Evolutionary conservation across 2,329 filamentous ascomycete species (phyloP).

Genomic region (Aspergillaceae sp.): DNA sequence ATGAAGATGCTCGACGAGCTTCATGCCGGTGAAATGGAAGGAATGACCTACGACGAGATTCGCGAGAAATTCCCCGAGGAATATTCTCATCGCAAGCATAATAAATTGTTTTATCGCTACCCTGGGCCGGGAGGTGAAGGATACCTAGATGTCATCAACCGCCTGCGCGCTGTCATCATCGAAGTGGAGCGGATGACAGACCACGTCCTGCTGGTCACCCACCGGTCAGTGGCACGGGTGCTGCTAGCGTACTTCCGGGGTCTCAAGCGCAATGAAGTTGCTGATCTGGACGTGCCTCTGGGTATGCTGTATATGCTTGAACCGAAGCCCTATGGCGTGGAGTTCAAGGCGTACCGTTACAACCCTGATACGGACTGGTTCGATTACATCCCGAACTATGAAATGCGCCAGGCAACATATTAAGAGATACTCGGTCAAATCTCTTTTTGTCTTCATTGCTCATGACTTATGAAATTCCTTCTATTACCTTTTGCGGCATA

Average conservation of each 20-base stretch:
- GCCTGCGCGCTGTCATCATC: constrained; percentile 87
- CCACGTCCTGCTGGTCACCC: constrained; percentile 83
- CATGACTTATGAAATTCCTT: no score
- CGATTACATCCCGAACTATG: constrained; percentile 75
- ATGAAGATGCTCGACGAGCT: constrained; percentile 98
- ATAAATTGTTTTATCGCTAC: constrained; percentile 95
- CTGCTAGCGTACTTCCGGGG: constrained; percentile 96
- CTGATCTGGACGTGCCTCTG: constrained; percentile 85
- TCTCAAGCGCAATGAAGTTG: constrained; percentile 79
- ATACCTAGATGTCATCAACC: constrained; percentile 94
- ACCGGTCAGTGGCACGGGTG: constrained; percentile 85
- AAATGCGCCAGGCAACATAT: constrained; percentile 46
- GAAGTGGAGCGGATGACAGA: constrained; percentile 97
- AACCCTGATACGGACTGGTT: constrained; percentile 72
- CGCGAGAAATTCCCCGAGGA: constrained; percentile 69
- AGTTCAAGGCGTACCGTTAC: constrained; percentile 92
- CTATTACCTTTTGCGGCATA: no score
- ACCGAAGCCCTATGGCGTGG: constrained; percentile 94
- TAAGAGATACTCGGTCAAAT: background rate
- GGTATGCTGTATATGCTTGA: constrained; percentile 93
- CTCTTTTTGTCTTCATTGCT: no score
- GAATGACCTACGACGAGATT: constrained; percentile 90
- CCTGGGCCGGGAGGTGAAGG: constrained; percentile 92
- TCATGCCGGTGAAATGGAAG: constrained; percentile 86
- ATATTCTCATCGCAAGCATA: constrained; percentile 65